Conservation (phyloP, 441 rosid genomes). For the Bruguiera hainesii region DNA sequence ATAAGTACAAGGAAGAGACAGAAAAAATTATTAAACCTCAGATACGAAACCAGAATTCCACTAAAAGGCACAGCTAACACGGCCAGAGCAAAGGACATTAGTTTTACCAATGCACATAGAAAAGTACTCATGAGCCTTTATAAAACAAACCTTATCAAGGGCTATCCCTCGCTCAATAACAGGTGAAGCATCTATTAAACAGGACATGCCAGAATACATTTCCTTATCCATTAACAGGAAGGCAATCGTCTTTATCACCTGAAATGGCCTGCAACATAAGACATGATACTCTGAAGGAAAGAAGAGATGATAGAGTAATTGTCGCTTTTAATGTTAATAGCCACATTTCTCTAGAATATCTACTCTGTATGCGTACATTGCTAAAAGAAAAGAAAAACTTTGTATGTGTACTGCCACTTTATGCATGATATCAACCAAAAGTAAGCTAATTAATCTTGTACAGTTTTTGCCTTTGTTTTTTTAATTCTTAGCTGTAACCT, state of each 20-base stretch:
- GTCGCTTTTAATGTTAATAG: not conserved
- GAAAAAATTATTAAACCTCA: not conserved
- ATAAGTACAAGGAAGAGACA: conserved; percentile 5
- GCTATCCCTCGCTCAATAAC: conserved; percentile 67
- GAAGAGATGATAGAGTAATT: conserved; percentile 7
- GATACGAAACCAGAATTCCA: conserved; percentile 15
- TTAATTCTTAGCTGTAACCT: not conserved
- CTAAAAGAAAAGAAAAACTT: too few species aligned
- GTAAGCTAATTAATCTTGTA: not conserved
- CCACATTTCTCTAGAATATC: not conserved
- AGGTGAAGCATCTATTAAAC: conserved; percentile 57
- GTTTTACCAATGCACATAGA: not conserved
- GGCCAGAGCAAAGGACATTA: not conserved
- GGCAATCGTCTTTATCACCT: conserved; percentile 74
- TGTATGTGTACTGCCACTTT: too few species aligned
- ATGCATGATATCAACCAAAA: not conserved
- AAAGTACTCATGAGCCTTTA: not conserved
- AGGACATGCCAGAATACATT: conserved; percentile 81
- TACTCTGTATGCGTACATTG: not conserved
- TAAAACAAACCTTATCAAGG: conserved; percentile 65
- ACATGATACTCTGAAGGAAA: conserved; percentile 8
- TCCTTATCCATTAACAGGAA: conserved; percentile 72
- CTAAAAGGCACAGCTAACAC: not conserved
- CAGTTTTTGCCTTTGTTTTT: not conserved
- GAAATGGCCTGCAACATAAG: conserved; percentile 61